Evolutionary conservation across 2,329 filamentous ascomycete species (phyloP), one percentile per base, ranked within the genome.

Genomic region (Stagonosporopsis vannaccii): DNA sequence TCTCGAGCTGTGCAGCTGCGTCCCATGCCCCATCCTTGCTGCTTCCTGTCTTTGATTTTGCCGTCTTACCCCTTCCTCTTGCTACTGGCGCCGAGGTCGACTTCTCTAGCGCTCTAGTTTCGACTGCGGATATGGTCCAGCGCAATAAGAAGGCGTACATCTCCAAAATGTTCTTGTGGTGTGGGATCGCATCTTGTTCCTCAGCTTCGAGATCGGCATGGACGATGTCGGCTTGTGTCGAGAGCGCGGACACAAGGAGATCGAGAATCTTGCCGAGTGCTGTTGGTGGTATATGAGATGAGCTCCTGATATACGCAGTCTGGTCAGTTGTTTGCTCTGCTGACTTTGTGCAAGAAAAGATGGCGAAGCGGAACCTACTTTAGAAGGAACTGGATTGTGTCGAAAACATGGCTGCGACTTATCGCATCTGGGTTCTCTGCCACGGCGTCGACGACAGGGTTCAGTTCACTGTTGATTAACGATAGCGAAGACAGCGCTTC

Each of bases 41-140:
- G 13, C 66, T 65, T 25, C 72, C 79, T 12, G 84, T 76, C 56
- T 89, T 87, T n/a, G 86, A 79, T 77, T 94, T 97, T 58, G 89
- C 80, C 51, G 85, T 86, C 71, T 90, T 93, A 51, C 88, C 85
- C 69, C 91, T 84, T 39, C 88, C 88, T 69, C 91, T 84, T n/a
- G 84, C 85, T n/a, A 84, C 85, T 2, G 90, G 87, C 1, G 88
- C 84, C 7, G 88, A 80, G 1, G 89, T 87, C 0, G 92, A 87
- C 77, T 96, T 98, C 77, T 98, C 95, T 41, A 92, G 90, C 2
- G 92, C 90, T 77, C 97, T 96, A 35, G 90, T 89, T 77, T 99
- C 95, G 44, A 97, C 91, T n/a, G 90, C 92, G 6, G 92, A 90
- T 62, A 98, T 90, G 6, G 92, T 91, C 96, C 95, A 99, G 76